Conservation (phyloP, 2,329 filamentous ascomycete genomes). For the Fusarium goolgardi region DNA sequence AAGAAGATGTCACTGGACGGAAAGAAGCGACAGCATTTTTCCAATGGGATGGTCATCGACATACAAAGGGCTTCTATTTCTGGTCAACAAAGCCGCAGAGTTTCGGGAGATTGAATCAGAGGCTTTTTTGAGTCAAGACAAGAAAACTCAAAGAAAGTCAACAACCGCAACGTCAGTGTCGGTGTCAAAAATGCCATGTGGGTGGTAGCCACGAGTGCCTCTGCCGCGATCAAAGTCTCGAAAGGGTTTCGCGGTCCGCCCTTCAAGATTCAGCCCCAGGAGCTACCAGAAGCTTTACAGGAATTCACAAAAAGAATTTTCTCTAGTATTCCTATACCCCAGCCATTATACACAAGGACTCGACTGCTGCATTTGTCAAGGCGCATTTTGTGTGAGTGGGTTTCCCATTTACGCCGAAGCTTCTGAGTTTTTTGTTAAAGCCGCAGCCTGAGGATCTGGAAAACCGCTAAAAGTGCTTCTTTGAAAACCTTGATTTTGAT, state of each 20-base stretch:
- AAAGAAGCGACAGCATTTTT: background rate
- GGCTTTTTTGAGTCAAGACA: constrained; percentile 29
- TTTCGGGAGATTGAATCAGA: constrained; percentile 34
- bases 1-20: constrained; percentile 23
- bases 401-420: background rate
- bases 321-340: background rate
- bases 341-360: background rate
- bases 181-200: constrained; percentile 32
- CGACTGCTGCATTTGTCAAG: constrained; percentile 21
- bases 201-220: constrained; percentile 35
- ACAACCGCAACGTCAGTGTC: constrained; percentile 18
- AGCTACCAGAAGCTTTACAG: background rate
- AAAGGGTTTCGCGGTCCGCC: constrained; percentile 20
- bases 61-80: constrained; percentile 14
- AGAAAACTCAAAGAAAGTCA: constrained; percentile 20
- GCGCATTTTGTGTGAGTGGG: constrained; percentile 38
- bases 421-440: constrained; percentile 7
- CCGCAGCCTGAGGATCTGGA: constrained; percentile 12
- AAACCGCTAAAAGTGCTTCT: constrained; percentile 33
- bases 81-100: constrained; percentile 27
- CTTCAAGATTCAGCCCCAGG: constrained; percentile 28
- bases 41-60: constrained; percentile 18
- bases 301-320: constrained; percentile 20
- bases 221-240: constrained; percentile 32
- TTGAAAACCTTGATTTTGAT: constrained; percentile 34